Conservation (phyloP, 208 protist genomes). For the Trypanosoma vivax region DNA sequence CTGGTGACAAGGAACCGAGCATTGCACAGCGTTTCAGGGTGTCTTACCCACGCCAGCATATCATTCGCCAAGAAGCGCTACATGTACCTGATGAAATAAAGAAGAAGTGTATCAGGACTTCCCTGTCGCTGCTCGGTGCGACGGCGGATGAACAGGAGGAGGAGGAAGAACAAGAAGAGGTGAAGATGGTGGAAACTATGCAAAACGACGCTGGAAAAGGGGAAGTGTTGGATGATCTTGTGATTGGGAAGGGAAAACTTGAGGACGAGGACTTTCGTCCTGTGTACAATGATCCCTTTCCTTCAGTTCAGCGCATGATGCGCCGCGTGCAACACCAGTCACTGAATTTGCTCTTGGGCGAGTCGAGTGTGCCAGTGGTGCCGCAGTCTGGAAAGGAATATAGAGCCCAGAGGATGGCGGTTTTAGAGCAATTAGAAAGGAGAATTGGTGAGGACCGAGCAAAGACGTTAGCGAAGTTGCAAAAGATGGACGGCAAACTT, state of each 20-base stretch:
- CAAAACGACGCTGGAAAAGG: neutral
- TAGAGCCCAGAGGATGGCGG: slow-evolving; percentile 20
- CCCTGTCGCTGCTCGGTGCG: neutral
- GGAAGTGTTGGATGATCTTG: slow-evolving; percentile 3
- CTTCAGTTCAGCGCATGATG: slow-evolving; percentile 16
- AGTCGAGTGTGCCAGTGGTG: slow-evolving; percentile 3
- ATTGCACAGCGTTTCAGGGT: slow-evolving; percentile 20
- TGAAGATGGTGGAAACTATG: neutral
- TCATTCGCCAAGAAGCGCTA: slow-evolving; percentile 36
- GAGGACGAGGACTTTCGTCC: slow-evolving; percentile 13
- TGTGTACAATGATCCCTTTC: slow-evolving; percentile 13
- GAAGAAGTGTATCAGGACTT: neutral
- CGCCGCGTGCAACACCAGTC: slow-evolving; percentile 21
- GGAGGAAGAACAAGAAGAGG: slow-evolving; percentile 1
- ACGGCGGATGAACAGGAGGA: neutral
- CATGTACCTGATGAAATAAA: neutral
- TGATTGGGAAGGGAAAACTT: too few species aligned
- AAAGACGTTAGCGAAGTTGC: slow-evolving; percentile 7
- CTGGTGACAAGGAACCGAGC: neutral
- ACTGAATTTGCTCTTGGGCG: slow-evolving; percentile 5
- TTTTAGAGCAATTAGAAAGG: slow-evolving; percentile 25
- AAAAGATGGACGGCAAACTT: slow-evolving; percentile 24
- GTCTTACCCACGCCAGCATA: slow-evolving; percentile 30
- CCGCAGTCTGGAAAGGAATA: slow-evolving; percentile 14
- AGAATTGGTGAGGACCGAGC: slow-evolving; percentile 18